Conservation (phyloP, 2,329 filamentous ascomycete species). For the Aspergillus sojae region DNA sequence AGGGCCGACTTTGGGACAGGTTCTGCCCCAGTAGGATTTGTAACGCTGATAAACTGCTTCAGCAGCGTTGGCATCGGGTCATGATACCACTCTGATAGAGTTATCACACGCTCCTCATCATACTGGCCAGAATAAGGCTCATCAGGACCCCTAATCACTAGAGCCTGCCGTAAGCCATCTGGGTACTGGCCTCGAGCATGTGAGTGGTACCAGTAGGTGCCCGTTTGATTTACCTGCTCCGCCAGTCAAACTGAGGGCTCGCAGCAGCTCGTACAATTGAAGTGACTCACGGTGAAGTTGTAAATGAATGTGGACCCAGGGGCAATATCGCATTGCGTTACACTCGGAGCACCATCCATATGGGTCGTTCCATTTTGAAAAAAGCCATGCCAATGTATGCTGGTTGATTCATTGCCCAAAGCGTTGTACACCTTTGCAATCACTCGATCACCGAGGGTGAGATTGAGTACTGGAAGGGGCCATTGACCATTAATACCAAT, state of each 20-base stretch:
- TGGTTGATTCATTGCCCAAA: slow-evolving; percentile 64
- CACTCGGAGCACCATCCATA: slow-evolving; percentile 72
- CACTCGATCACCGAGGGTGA: slow-evolving; percentile 72
- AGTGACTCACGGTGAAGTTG: slow-evolving; percentile 55
- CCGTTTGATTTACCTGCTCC: slow-evolving; percentile 51
- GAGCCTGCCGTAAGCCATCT: slow-evolving; percentile 68
- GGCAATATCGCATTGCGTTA: slow-evolving; percentile 69
- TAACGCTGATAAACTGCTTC: slow-evolving; percentile 27
- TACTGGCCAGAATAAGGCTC: slow-evolving; percentile 30
- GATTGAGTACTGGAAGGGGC: slow-evolving; percentile 72
- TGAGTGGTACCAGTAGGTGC: slow-evolving; percentile 69
- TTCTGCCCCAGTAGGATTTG: slow-evolving; percentile 63
- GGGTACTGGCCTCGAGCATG: slow-evolving; percentile 67
- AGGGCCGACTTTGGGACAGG: slow-evolving; percentile 67
- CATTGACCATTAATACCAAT: slow-evolving; percentile 75
- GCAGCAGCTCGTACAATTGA: background rate
- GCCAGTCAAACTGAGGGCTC: background rate
- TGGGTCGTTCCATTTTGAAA: slow-evolving; percentile 74
- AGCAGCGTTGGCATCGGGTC: background rate
- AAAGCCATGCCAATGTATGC: slow-evolving; percentile 76
- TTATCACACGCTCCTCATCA: slow-evolving; percentile 6
- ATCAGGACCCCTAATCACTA: slow-evolving; percentile 65
- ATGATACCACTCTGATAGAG: slow-evolving; percentile 9
- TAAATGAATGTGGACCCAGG: slow-evolving; percentile 67
- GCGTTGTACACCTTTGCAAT: slow-evolving; percentile 70